Evolutionary conservation across 108 stramenopile genomes (phyloP).

Genomic region (Epipyxis sp.): DNA sequence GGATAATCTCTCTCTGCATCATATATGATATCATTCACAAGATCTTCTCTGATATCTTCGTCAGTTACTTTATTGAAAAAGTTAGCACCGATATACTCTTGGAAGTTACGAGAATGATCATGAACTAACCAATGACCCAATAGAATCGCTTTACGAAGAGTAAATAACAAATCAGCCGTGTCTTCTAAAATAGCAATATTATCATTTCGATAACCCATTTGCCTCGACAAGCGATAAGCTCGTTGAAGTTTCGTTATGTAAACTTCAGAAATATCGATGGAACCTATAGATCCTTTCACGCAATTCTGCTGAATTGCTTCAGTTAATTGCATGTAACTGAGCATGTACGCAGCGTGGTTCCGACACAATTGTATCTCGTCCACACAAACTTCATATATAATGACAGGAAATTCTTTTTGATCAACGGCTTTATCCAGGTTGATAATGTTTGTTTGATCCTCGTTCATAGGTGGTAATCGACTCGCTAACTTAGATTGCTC

Average conservation of each 20-base stretch:
- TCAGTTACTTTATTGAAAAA: no score
- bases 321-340: neutral
- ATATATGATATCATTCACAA: no score
- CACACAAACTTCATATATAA: neutral
- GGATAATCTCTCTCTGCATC: no score
- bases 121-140: neutral
- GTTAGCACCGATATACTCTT: no score
- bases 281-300: neutral
- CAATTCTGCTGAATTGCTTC: neutral
- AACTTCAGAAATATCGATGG: neutral
- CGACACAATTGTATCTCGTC: neutral
- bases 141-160: neutral
- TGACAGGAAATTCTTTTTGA: no score
- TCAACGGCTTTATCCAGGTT: no score
- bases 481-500: no score
- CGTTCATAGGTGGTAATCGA: no score
- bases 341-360: neutral
- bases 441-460: no score
- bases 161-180: neutral
- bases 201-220: neutral
- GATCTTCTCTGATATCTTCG: no score
- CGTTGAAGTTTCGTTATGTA: neutral
- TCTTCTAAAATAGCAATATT: neutral
- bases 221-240: neutral
- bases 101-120: no score